These are phyloP conservation scores for Tephrocybe sp. DNA, from an alignment of 768 basidiomycete species.

Conservation along the genomic window DNA sequence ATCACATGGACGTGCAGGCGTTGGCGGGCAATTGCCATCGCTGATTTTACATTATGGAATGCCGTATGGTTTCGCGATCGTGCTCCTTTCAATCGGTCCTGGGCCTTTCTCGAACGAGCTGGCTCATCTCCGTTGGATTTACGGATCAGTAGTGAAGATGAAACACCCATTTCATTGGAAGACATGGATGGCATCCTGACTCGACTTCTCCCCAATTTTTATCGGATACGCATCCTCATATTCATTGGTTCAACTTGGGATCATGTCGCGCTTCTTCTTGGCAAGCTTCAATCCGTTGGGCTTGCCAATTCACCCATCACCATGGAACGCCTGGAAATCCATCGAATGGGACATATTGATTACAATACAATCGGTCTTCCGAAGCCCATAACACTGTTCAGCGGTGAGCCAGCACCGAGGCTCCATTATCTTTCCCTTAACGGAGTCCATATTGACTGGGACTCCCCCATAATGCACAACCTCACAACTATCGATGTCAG, in stretches of 20 bases:
- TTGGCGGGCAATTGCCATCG: slow-evolving; percentile 51
- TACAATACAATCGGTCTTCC: slow-evolving; percentile 35
- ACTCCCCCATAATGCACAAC: slow-evolving; percentile 43
- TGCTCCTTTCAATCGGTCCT: slow-evolving; percentile 50
- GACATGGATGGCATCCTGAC: slow-evolving; percentile 51
- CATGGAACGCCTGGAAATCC: slow-evolving; percentile 67
- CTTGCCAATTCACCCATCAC: slow-evolving; percentile 33
- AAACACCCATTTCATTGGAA: slow-evolving; percentile 35
- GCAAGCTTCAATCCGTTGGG: slow-evolving; percentile 42
- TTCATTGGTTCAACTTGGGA: slow-evolving; percentile 59
- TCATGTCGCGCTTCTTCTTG: slow-evolving; percentile 48
- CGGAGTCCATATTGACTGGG: slow-evolving; percentile 65
- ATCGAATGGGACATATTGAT: slow-evolving; percentile 51
- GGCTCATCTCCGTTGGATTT: slow-evolving; percentile 56
- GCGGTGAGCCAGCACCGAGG: slow-evolving; percentile 42
- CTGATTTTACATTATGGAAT: slow-evolving; percentile 59
- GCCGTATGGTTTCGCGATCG: slow-evolving; percentile 62
- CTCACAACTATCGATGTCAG: slow-evolving; percentile 69
- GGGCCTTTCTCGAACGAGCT: slow-evolving; percentile 58
- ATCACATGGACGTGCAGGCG: slow-evolving; percentile 60
- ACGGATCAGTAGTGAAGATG: slow-evolving; percentile 49
- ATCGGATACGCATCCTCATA: slow-evolving; percentile 60
- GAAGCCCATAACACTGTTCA: slow-evolving; percentile 45
- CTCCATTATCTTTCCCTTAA: slow-evolving; percentile 54
- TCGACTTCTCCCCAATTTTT: slow-evolving; percentile 48